Evolutionary conservation across 2,329 filamentous ascomycete species (phyloP).

Genomic region (Aspergillus sp.): DNA sequence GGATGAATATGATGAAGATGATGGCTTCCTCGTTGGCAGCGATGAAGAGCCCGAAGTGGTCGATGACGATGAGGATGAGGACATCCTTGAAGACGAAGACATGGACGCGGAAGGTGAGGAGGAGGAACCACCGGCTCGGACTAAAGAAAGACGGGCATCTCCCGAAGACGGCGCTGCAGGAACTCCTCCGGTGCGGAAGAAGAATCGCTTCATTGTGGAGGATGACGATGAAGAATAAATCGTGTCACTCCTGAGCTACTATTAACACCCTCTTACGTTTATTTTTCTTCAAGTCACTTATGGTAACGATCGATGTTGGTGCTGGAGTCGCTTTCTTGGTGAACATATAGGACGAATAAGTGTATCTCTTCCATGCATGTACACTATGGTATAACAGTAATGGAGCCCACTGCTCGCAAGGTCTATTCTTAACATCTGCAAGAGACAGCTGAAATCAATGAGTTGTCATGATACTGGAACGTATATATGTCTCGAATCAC

Average conservation of each 20-base stretch:
- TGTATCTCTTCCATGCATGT: neutral
- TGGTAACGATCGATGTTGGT: slow-evolving; percentile 6
- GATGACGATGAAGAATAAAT: slow-evolving; percentile 48
- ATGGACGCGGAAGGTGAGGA: slow-evolving; percentile 47
- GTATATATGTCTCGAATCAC: no score
- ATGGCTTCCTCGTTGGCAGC: slow-evolving; percentile 67
- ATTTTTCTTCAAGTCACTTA: neutral
- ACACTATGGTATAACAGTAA: no score
- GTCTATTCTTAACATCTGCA: no score
- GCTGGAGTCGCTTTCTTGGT: neutral
- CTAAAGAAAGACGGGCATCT: slow-evolving; percentile 28
- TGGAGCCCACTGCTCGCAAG: no score
- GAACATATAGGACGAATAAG: neutral
- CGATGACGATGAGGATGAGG: slow-evolving; percentile 45
- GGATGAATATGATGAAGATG: slow-evolving; percentile 80
- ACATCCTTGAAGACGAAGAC: slow-evolving; percentile 43
- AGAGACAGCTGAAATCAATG: no score
- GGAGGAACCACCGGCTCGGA: slow-evolving; percentile 29
- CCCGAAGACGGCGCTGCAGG: slow-evolving; percentile 24
- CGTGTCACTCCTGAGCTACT: slow-evolving; percentile 7
- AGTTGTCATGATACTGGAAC: no score
- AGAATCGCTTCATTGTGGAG: slow-evolving; percentile 48
- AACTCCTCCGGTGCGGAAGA: slow-evolving; percentile 43
- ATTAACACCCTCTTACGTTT: slow-evolving; percentile 4
- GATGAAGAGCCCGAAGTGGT: slow-evolving; percentile 50